A percentile compares a stretch with the other conserved stretches of the same genome.
Conservation (phyloP, 306 rosid genomes). For the Ormosia emarginata region DNA sequence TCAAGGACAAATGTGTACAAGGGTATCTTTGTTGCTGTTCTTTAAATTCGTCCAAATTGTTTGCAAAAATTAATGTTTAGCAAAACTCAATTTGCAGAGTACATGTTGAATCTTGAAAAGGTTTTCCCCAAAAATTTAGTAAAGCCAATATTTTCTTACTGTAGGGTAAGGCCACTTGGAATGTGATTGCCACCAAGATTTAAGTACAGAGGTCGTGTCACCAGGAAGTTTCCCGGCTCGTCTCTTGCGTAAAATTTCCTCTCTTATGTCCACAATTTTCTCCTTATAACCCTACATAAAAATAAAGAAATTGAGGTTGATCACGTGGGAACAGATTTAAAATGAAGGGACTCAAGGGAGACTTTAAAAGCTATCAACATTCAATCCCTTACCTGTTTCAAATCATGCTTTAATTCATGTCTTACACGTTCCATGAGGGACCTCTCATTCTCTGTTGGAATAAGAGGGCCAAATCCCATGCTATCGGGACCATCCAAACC, state of each 20-base stretch:
- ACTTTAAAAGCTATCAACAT: background rate
- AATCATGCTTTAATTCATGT: slow-evolving; percentile 91
- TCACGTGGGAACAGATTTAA: slow-evolving; percentile 8
- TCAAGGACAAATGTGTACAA: background rate
- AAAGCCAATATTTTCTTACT: slow-evolving; percentile 36
- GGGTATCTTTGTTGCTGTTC: background rate
- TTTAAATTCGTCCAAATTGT: background rate
- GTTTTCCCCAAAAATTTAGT: background rate
- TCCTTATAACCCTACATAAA: slow-evolving; percentile 77
- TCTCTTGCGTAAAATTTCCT: slow-evolving; percentile 95
- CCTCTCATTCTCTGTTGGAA: slow-evolving; percentile 96
- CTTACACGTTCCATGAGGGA: slow-evolving; percentile 98
- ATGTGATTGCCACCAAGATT: slow-evolving; percentile 98
- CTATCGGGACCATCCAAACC: slow-evolving; percentile 71
- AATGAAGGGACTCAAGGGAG: background rate
- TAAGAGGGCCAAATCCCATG: slow-evolving; percentile 97
- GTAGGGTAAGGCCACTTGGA: slow-evolving; percentile 99
- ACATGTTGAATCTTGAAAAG: background rate
- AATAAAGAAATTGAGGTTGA: background rate
- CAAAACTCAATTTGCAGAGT: background rate
- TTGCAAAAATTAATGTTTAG: background rate
- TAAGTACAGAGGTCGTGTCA: slow-evolving; percentile 93
- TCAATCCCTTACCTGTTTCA: slow-evolving; percentile 62
- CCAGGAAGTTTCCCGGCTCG: slow-evolving; percentile 99
- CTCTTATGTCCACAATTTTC: slow-evolving; percentile 94